Conservation (phyloP, 192 early-diverging fungal species). For the Backusella tarrabulga region DNA sequence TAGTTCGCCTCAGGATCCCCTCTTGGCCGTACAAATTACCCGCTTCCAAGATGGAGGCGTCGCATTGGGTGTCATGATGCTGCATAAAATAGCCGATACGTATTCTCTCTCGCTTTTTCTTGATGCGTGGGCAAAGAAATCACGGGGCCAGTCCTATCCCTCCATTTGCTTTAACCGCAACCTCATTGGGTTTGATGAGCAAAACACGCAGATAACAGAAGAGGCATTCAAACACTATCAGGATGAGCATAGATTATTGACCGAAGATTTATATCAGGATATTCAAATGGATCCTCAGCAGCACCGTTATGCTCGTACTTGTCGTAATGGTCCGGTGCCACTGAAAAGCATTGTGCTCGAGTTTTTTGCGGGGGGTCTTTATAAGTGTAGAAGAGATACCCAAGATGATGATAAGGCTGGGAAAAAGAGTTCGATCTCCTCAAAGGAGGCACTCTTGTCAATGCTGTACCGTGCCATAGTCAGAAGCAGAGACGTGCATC, state of each 20-base stretch:
- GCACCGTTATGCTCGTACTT: slow-evolving; percentile 12
- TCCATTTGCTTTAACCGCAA: slow-evolving; percentile 6
- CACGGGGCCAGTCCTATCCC: neutral
- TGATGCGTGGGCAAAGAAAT: slow-evolving; percentile 27
- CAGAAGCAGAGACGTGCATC: neutral
- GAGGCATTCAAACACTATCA: slow-evolving; percentile 24
- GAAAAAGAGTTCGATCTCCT: slow-evolving; percentile 3
- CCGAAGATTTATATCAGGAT: neutral
- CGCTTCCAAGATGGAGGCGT: slow-evolving; percentile 29
- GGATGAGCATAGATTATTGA: slow-evolving; percentile 17
- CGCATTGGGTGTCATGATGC: slow-evolving; percentile 28
- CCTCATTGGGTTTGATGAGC: slow-evolving; percentile 2
- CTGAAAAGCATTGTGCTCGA: slow-evolving; percentile 26
- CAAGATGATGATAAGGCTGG: neutral
- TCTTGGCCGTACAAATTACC: slow-evolving; percentile 20
- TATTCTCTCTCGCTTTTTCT: slow-evolving; percentile 25
- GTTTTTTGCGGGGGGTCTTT: slow-evolving; percentile 15
- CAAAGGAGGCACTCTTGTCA: slow-evolving; percentile 26
- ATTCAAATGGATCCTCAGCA: slow-evolving; percentile 21
- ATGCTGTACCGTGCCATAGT: slow-evolving; percentile 24
- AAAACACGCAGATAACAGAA: slow-evolving; percentile 11
- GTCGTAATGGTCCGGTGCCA: slow-evolving; percentile 15
- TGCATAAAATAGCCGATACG: slow-evolving; percentile 29
- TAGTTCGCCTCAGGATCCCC: slow-evolving; percentile 15
- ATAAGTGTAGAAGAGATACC: slow-evolving; percentile 22